These are phyloP conservation scores for Claviceps pusilla DNA, from an alignment of 2,329 filamentous ascomycete species.

Conservation along the genomic window DNA sequence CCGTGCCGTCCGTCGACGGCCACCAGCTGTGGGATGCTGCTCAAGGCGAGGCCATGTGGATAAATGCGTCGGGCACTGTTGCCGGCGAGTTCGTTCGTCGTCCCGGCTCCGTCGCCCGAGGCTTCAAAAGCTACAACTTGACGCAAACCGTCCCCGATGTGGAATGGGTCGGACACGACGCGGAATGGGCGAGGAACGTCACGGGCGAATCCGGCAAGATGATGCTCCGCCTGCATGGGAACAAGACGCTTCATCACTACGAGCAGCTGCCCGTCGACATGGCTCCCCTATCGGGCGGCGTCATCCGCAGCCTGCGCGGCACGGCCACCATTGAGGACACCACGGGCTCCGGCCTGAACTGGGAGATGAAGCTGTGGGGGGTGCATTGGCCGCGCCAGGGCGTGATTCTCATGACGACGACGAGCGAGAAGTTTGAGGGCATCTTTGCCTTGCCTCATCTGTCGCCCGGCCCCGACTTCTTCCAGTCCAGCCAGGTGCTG, in stretches of 20 bases:
- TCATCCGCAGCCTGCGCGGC: constrained; percentile 53
- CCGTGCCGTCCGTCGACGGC: constrained; percentile 27
- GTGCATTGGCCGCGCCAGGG: constrained; percentile 77
- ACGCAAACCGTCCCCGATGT: constrained; percentile 49
- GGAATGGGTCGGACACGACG: constrained; percentile 44
- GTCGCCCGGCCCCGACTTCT: constrained; percentile 42
- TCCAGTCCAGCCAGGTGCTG: constrained; percentile 43
- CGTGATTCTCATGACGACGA: constrained; percentile 67
- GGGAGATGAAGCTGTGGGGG: constrained; percentile 68
- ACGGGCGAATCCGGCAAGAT: constrained; percentile 59
- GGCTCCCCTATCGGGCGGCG: constrained; percentile 28
- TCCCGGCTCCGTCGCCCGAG: constrained; percentile 30
- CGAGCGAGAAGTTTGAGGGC: constrained; percentile 87
- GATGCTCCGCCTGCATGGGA: constrained; percentile 47
- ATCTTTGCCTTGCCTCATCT: constrained; percentile 83
- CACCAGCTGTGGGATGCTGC: constrained; percentile 25
- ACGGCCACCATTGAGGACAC: constrained; percentile 58
- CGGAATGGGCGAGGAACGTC: constrained; percentile 63
- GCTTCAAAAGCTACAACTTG: constrained; percentile 43
- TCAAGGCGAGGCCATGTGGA: constrained; percentile 43
- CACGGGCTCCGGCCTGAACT: constrained; percentile 51
- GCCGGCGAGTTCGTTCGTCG: constrained; percentile 60
- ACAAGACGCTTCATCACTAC: constrained; percentile 32
- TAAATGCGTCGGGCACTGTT: constrained; percentile 63
- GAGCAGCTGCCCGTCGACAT: constrained; percentile 22